phyloP scores from a whole-genome alignment of 1,139 yeast genomes.

The Tardiomyces depauwii region DNA sequence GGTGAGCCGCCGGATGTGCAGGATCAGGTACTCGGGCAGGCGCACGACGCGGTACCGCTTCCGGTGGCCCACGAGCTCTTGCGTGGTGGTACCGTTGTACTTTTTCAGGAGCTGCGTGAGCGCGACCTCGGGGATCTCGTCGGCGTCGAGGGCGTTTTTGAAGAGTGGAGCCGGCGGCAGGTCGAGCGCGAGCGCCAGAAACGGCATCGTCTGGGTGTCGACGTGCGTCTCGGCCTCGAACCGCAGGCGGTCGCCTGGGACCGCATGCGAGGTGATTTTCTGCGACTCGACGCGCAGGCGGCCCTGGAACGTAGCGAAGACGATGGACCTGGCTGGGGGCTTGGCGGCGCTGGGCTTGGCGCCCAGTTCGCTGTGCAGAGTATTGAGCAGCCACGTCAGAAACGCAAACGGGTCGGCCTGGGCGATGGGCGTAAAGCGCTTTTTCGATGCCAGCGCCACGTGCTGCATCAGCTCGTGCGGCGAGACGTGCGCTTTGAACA shows the following conservation, averaged over 20 bases:
- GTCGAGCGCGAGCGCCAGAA: conserved; percentile 48
- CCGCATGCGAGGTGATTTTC: conserved; percentile 17
- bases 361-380: conserved; percentile 26
- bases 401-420: conserved; percentile 45
- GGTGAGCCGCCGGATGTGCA: conserved; percentile 47
- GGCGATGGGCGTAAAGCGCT: conserved; percentile 29
- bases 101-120: conserved; percentile 37
- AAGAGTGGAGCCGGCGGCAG: conserved; percentile 50
- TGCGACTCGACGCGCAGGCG: conserved; percentile 29
- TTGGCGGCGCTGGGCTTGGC: not conserved
- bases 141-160: conserved; percentile 30
- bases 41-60: conserved; percentile 32
- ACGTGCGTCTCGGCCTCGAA: conserved; percentile 12
- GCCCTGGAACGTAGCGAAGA: conserved; percentile 41
- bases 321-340: conserved; percentile 6
- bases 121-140: conserved; percentile 43
- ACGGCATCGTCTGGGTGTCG: conserved; percentile 28
- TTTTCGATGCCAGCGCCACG: conserved; percentile 33
- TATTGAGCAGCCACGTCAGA: conserved; percentile 48
- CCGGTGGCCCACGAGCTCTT: conserved; percentile 25
- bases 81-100: conserved; percentile 31
- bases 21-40: conserved; percentile 42
- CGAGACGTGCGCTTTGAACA: conserved; percentile 52
- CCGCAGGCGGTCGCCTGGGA: conserved; percentile 20
- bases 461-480: conserved; percentile 53